phyloP scores from a whole-genome alignment of 2,329 filamentous ascomycete genomes.

The Pestalotiopsis sp. region DNA sequence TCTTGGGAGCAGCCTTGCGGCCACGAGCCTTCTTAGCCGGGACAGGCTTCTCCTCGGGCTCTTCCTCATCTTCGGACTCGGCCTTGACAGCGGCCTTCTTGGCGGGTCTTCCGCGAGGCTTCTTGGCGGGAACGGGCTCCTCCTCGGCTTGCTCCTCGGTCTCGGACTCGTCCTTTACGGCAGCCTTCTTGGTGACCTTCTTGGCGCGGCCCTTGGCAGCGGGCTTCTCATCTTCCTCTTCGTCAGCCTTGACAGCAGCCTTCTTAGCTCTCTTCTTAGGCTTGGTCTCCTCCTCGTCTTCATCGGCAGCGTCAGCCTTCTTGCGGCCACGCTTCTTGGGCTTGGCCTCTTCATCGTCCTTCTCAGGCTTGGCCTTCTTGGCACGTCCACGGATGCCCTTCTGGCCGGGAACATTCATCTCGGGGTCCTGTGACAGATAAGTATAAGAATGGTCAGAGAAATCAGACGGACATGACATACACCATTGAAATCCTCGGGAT shows the following conservation, averaged over 20 bases:
- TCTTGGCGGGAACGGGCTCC: conserved; percentile 35
- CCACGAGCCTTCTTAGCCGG: conserved; percentile 31
- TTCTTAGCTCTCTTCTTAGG: conserved; percentile 43
- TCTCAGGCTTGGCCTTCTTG: conserved; percentile 37
- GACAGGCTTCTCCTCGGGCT: conserved; percentile 33
- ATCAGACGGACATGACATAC: conserved; percentile 54
- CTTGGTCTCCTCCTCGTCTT: conserved; percentile 29
- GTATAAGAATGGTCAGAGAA: conserved; percentile 15
- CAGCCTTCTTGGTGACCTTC: conserved; percentile 27
- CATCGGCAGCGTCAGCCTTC: conserved; percentile 32
- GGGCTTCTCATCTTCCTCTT: conserved; percentile 21
- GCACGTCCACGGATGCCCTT: conserved; percentile 60
- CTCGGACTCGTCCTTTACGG: conserved; percentile 23
- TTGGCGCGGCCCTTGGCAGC: conserved; percentile 27
- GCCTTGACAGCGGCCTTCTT: conserved; percentile 30
- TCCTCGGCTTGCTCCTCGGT: conserved; percentile 27
- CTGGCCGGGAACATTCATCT: conserved; percentile 71
- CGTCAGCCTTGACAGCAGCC: conserved; percentile 29
- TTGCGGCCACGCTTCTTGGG: conserved; percentile 39
- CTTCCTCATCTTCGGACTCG: conserved; percentile 26
- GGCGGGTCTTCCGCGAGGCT: conserved; percentile 17
- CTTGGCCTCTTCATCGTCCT: conserved; percentile 33
- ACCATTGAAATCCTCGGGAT: conserved; percentile 84
- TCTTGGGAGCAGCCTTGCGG: conserved; percentile 9
- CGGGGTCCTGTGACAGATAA: conserved; percentile 61